Evolutionary conservation across 208 protist species (phyloP), one percentile per base, ranked within the genome.

Genomic region (Porcisia deanei): DNA sequence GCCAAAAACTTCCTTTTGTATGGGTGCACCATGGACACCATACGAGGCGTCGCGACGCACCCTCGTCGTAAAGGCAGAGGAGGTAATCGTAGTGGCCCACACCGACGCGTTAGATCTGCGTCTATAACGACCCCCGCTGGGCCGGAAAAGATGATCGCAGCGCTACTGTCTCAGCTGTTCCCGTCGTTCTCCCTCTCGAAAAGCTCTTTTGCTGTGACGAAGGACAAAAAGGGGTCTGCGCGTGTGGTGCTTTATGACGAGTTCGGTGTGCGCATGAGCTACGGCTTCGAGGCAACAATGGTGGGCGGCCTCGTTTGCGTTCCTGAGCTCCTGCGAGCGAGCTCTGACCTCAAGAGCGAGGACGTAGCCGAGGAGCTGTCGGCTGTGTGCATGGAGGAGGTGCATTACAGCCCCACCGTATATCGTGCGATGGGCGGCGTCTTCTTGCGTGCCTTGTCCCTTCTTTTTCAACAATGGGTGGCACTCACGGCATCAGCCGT

Each of bases 1-100:
- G 93, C 95, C 22, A 95, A 98, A 77, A 98, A 99, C 85, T 97
- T 99, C 69, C 91, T 99, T 59, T 89, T 99, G 22, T 99, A 99
- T 79, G 98, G 97, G 49, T 99, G 98, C 88, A 94, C 87, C 14
- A 43, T 65, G 18, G 65, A 75, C 37, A 82, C 79, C 3, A 87
- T 84, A 30, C 69, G 80, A 8, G 69, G 59, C 20, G 59, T 84
- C 20, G 63, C 72, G 20, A 66, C 52, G 0, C 49, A 60, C 39
- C 34, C 45, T 14, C 43, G 70, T 4, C 49, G 70, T 6, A 55
- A 43, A 37, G 30, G 47, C n/a, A 59, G 47, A 6, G 47, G 59
- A 25, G n/a, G 25, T 14, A 43, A 16, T 22, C 8, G 45, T 63
- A 66, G 16, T 49, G 59, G 58, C 4, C 64, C 67, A 39, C 72